Evolutionary conservation across 1,284 basidiomycete species (phyloP).

Genomic region (Ustilago trichophora): DNA sequence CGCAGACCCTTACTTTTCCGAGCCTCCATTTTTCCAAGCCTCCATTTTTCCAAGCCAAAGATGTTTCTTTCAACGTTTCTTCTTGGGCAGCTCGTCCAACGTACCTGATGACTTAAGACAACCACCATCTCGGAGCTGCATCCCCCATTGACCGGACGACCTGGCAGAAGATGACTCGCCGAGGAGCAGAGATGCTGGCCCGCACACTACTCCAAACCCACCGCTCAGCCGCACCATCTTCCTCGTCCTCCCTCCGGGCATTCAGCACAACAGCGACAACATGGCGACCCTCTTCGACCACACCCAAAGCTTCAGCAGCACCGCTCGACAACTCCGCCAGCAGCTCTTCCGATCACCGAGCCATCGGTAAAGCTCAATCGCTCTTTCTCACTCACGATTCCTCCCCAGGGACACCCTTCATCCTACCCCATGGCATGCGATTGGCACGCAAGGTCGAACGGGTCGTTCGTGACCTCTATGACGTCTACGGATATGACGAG

Average conservation of each 20-base stretch:
- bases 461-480: conserved; percentile 64
- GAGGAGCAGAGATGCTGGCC: neutral
- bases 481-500: conserved; percentile 63
- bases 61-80: no score
- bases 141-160: no score
- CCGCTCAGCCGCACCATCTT: neutral
- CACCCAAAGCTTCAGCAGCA: neutral
- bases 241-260: neutral
- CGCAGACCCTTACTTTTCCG: no score
- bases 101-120: neutral
- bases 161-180: conserved; percentile 10
- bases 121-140: no score
- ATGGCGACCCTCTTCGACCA: conserved; percentile 7
- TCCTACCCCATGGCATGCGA: conserved; percentile 64
- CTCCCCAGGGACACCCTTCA: conserved; percentile 64
- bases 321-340: neutral
- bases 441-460: conserved; percentile 59
- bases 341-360: conserved; percentile 52
- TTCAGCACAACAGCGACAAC: neutral
- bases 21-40: no score
- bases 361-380: conserved; percentile 52
- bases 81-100: neutral
- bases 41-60: no score
- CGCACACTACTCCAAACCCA: conserved; percentile 17
- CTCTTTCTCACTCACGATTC: conserved; percentile 64